Conservation (phyloP, 2,329 filamentous ascomycete genomes). For the Ampelomyces quisqualis region DNA sequence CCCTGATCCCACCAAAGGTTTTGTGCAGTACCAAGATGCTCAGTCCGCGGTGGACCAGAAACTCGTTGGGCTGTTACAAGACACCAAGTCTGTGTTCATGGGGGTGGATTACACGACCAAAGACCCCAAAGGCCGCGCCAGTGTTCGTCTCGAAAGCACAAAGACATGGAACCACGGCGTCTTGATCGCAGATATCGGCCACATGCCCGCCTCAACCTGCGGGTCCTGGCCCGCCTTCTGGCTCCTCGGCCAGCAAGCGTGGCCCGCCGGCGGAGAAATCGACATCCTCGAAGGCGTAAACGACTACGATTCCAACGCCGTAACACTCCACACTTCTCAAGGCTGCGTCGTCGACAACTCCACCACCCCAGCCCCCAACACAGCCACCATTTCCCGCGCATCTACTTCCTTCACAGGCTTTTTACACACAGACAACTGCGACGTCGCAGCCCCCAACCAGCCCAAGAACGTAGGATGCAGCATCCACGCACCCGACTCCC, state of each 20-base stretch:
- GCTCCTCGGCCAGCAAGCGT: slow-evolving; percentile 27
- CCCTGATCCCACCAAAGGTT: slow-evolving; percentile 33
- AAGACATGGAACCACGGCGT: slow-evolving; percentile 35
- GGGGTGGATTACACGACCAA: slow-evolving; percentile 47
- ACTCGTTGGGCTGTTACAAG: slow-evolving; percentile 22
- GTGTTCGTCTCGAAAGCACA: slow-evolving; percentile 35
- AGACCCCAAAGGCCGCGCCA: slow-evolving; percentile 27
- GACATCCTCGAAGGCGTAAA: slow-evolving; percentile 44
- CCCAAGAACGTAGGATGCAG: slow-evolving; percentile 39
- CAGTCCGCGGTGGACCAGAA: slow-evolving; percentile 13
- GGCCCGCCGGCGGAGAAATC: slow-evolving; percentile 39
- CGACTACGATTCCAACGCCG: slow-evolving; percentile 24
- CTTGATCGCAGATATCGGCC: slow-evolving; percentile 36
- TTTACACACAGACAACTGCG: slow-evolving; percentile 50
- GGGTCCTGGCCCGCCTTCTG: slow-evolving; percentile 41
- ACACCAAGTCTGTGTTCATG: slow-evolving; percentile 33
- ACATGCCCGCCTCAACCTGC: slow-evolving; percentile 39
- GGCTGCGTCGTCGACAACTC: slow-evolving; percentile 28
- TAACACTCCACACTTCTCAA: slow-evolving; percentile 37
- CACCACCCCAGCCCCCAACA: slow-evolving; percentile 1
- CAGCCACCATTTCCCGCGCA: background rate
- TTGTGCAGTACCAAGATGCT: slow-evolving; percentile 31
- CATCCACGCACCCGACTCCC: slow-evolving; percentile 8
- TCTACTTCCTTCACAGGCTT: slow-evolving; percentile 44
- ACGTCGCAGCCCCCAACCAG: slow-evolving; percentile 36